These are phyloP conservation scores for Cordyceps cateniannulata DNA, from an alignment of 2,329 filamentous ascomycete species.

Conservation along the genomic window DNA sequence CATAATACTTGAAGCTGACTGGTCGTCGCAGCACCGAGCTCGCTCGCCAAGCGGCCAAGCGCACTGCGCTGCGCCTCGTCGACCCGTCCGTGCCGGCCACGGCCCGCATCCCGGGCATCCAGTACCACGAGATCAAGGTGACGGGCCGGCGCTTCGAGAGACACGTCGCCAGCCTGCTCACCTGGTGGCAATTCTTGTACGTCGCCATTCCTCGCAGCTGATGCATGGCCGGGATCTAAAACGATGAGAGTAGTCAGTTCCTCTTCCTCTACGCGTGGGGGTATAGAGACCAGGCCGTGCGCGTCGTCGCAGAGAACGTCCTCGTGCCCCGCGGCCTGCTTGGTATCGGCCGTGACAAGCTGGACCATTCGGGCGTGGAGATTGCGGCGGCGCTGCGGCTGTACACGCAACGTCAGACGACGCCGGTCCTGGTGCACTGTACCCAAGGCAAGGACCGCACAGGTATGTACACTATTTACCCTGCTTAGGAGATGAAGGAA, in stretches of 20 bases:
- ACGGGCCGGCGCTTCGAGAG: constrained; percentile 67
- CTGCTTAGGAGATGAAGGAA: neutral
- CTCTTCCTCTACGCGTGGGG: constrained; percentile 57
- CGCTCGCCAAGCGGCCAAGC: constrained; percentile 58
- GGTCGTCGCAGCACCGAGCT: constrained; percentile 58
- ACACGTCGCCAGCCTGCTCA: constrained; percentile 59
- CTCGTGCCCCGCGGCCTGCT: constrained; percentile 67
- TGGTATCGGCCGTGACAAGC: constrained; percentile 61
- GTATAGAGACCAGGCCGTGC: constrained; percentile 62
- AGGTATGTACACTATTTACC: constrained; percentile 17
- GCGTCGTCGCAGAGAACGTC: constrained; percentile 61
- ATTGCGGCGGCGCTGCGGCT: constrained; percentile 37
- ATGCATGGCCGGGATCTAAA: too few relatives aligned
- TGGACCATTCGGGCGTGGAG: constrained; percentile 61
- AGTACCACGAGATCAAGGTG: constrained; percentile 63
- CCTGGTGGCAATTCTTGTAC: constrained; percentile 60
- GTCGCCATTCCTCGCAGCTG: constrained; percentile 15
- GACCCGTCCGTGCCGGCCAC: constrained; percentile 48
- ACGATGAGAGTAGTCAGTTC: constrained; percentile 32
- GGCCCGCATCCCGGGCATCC: constrained; percentile 55
- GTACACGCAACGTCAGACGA: constrained; percentile 30
- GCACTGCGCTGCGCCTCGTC: constrained; percentile 32
- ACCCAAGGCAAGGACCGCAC: constrained; percentile 81
- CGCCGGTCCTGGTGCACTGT: constrained; percentile 71
- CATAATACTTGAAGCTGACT: neutral